These are phyloP conservation scores for Salix caprea DNA, from an alignment of 345 rosid genomes.

Conservation along the genomic window DNA sequence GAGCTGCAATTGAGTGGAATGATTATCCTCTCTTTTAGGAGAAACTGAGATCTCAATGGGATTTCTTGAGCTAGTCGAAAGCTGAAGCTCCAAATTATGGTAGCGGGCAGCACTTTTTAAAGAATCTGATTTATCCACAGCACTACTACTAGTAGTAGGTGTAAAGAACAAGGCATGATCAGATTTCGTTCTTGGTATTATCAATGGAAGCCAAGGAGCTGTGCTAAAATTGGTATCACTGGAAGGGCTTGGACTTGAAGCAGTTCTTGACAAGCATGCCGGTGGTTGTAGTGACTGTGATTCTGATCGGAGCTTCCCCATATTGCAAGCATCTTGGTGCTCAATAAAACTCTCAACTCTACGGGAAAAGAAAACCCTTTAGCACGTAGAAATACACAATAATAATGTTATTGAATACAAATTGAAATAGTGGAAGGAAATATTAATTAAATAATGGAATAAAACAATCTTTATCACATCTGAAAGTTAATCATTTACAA, in stretches of 20 bases:
- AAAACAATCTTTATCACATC: not conserved
- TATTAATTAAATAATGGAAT: constrained; percentile 6
- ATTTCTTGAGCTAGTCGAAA: constrained; percentile 36
- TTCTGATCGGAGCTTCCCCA: constrained; percentile 45
- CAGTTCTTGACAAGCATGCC: constrained; percentile 52
- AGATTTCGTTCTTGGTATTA: constrained; percentile 21
- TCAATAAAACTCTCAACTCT: constrained; percentile 99
- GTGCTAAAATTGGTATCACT: constrained; percentile 48
- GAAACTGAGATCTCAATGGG: constrained; percentile 20
- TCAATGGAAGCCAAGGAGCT: constrained; percentile 37
- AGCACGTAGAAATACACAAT: not conserved
- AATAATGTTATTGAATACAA: not conserved
- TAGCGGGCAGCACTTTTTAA: constrained; percentile 11
- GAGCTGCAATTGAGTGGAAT: constrained; percentile 54
- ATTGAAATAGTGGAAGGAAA: not conserved
- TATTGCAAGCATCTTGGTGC: constrained; percentile 83
- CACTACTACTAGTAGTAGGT: constrained; percentile 2
- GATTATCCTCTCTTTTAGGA: constrained; percentile 35
- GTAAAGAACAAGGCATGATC: constrained; percentile 23
- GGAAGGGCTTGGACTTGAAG: constrained; percentile 62
- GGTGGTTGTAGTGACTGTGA: constrained; percentile 41
- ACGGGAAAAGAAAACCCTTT: not conserved
- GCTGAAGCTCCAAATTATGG: constrained; percentile 68
- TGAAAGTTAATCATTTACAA: constrained; percentile 9
- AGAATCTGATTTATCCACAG: constrained; percentile 7